A percentile compares a stretch with the other conserved stretches of the same genome.
Evolutionary conservation across 2,329 filamentous ascomycete genomes (phyloP).

Genomic region (Metarhizium album): DNA sequence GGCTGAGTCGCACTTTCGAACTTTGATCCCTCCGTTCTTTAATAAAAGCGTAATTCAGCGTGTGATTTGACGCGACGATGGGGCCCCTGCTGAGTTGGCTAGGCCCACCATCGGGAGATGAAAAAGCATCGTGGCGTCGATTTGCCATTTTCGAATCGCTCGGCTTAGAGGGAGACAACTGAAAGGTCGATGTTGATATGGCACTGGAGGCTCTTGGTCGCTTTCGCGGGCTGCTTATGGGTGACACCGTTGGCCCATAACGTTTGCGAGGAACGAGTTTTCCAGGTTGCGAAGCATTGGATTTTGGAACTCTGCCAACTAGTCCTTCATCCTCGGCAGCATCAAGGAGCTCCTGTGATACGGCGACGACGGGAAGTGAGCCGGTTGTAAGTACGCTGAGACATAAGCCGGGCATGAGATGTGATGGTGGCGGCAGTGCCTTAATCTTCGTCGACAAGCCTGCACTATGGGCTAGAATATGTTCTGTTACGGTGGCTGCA

Average conservation of each 20-base stretch:
- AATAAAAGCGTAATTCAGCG: conserved; percentile 59
- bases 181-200: background rate
- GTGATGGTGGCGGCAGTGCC: background rate
- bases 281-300: background rate
- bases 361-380: conserved; percentile 24
- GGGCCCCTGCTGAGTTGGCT: background rate
- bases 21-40: conserved; percentile 62
- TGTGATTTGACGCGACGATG: conserved; percentile 22
- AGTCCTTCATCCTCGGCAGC: conserved; percentile 28
- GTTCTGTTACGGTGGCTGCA: background rate
- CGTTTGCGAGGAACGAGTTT: background rate
- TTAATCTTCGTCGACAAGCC: background rate
- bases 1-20: conserved; percentile 55
- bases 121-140: background rate
- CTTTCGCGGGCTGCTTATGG: background rate
- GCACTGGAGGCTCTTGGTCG: background rate
- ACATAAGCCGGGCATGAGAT: conserved; percentile 24
- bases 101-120: background rate
- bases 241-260: background rate
- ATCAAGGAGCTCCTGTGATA: conserved; percentile 28
- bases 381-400: conserved; percentile 31
- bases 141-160: background rate
- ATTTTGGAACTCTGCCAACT: conserved; percentile 13
- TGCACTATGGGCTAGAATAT: background rate
- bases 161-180: background rate